phyloP scores from a whole-genome alignment of 176 grass and related monocot species.

The Poa annua region DNA sequence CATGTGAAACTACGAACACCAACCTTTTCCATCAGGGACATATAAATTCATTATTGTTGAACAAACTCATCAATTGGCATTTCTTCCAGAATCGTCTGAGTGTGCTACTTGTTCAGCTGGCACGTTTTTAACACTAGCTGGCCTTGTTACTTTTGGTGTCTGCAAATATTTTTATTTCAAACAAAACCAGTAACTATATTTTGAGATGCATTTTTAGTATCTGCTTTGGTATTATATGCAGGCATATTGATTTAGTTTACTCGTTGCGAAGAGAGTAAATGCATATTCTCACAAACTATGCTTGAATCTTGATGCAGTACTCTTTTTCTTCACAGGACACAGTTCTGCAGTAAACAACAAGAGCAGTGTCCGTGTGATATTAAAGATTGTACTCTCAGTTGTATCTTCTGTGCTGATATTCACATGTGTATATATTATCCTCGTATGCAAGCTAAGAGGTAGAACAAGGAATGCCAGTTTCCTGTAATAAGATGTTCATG shows the following conservation, averaged over 20 bases:
- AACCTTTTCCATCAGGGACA: neutral
- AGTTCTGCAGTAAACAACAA: conserved; percentile 40
- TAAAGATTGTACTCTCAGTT: conserved; percentile 35
- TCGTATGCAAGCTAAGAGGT: conserved; percentile 35
- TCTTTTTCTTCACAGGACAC: conserved; percentile 16
- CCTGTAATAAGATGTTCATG: neutral
- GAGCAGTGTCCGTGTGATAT: neutral
- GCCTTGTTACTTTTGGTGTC: neutral
- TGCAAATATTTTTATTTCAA: neutral
- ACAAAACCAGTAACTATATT: neutral
- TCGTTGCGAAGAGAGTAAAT: neutral
- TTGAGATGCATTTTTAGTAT: conserved; percentile 7
- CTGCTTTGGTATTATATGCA: neutral
- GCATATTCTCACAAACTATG: neutral
- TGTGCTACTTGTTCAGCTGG: neutral
- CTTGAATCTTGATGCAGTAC: conserved; percentile 6
- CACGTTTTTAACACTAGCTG: neutral
- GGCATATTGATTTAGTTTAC: neutral
- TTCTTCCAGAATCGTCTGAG: neutral
- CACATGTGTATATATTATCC: neutral
- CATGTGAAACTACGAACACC: neutral
- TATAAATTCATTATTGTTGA: neutral
- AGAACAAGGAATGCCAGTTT: neutral
- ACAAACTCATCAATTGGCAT: neutral
- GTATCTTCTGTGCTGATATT: conserved; percentile 7